Base-by-base conservation (phyloP, 2,329 filamentous ascomycete species). In the Scedosporium boydii region DNA sequence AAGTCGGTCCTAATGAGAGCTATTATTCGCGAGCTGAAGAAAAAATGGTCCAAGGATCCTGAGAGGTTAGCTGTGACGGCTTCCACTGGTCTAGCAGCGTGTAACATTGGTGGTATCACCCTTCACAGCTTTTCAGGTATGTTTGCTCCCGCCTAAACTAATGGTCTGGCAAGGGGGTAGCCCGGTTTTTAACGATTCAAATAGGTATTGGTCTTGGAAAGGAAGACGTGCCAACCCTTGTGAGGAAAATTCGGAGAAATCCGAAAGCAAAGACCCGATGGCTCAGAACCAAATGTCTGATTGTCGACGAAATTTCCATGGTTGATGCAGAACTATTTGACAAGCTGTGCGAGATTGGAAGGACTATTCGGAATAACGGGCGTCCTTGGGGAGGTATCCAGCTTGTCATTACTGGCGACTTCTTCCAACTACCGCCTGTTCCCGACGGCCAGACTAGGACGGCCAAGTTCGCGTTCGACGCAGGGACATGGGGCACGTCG, bases 281-380 rank as follows among this genome's bases (percentile, higher is more conserved):
- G 96, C 77, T 96, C 66, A 85, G 87, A 63, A 96, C 92, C 0
- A 96, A 93, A 70, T 86, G 91, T 12, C 82, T 99, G 26, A 82
- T 99, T 67, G 85, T 99, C 68, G 95, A 99, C 74, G 95, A 99
- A 72, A 87, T 99, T 3, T 98, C 95, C 12, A 99, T 99, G 96
- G 93, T 99, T 4, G 95, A 99, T 69, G 95, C 91, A 1, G 93
- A 97, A 41, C 80, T 99, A 0, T 99, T 98, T 67, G 95, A 99
- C 77, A 99, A 99, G 74, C 82, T 99, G 18, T 92, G 96, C 65
- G 85, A 89, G 64, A 89, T 99, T 67, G 93, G 93, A 14, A 85
- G 93, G 62, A 85, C 81, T 3, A 86, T 99, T 65, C 86, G 93
- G 61, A 96, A 96, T 71, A 97, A 96, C 68, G 93, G 91, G 9